Base-by-base conservation (phyloP, 2,329 filamentous ascomycete species). In the Colletotrichum filicis region DNA sequence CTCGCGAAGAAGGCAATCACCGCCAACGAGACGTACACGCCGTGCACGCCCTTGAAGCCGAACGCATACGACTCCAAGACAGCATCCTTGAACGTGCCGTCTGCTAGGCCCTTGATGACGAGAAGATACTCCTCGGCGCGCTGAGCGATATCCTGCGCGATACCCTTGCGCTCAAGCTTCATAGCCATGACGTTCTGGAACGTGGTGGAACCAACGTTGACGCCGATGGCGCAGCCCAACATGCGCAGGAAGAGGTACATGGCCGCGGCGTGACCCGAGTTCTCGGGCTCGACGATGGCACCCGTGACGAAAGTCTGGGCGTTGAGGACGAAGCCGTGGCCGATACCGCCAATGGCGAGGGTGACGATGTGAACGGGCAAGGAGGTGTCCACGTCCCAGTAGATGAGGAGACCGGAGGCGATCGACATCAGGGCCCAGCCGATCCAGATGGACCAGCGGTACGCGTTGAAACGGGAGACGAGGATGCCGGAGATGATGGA, bases 391-490 rank as follows among this genome's bases (percentile, higher is more conserved):
- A 59, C 73, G 16, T 70, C 68, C 76, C 76, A 77, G 26, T 63
- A 58, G 14, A 77, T 64, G 58, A 76, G 56, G 1, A 77, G 68
- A 11, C 76, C 76, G 22, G 67, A 67, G 1, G 72, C 75, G 3
- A 77, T 26, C 1, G 55, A 35, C 28, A 73, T 67, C 11, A 74
- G 42, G 12, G 78, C 75, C 82, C 83, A 85, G 22, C 83, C 83
- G 55, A 78, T 70, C 77, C 80, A 81, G 69, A 84, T 80, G 16
- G 82, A 77, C 81, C 81, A 83, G 35, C 83, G 81, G 75, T 79
- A 83, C 63, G 75, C 79, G 37, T 81, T 81, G 55, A 78, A 77
- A 1, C 78, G 78, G 1, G 81, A 79, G 1, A 81, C 79, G 4
- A 81, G 60, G 19, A 79, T 59, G 9, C 78, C 79, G 22, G 78